Conservation (phyloP, 257 asterid species). For the Nicotiana tabacum region DNA sequence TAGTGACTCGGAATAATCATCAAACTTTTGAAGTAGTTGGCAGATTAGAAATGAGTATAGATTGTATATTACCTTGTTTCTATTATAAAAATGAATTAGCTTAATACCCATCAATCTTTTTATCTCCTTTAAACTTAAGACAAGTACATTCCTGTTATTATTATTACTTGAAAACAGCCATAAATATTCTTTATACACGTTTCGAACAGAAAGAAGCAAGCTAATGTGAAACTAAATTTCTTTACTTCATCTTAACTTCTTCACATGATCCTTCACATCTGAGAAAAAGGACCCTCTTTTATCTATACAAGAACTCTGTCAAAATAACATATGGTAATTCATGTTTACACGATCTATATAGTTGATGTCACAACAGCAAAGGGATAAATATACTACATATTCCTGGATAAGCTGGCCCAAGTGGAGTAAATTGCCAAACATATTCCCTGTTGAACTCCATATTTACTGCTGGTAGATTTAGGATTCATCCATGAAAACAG, state of each 20-base stretch:
- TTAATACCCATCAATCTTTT: too few species aligned
- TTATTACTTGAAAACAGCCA: too few species aligned
- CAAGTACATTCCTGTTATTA: too few species aligned
- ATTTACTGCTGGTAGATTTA: constrained; percentile 1
- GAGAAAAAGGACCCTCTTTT: neutral
- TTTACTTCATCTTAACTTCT: constrained; percentile 4
- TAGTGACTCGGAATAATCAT: neutral
- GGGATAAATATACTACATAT: constrained; percentile 1
- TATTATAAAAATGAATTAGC: too few species aligned
- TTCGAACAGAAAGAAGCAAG: neutral
- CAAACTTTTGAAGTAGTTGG: neutral
- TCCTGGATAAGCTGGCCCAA: neutral
- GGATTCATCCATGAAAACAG: constrained; percentile 66
- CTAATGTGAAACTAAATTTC: neutral
- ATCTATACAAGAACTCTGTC: constrained; percentile 7
- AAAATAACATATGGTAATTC: neutral
- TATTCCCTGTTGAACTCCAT: neutral
- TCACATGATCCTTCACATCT: neutral
- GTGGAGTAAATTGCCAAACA: neutral
- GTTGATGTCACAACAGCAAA: neutral
- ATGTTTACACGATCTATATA: neutral
- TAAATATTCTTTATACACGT: too few species aligned
- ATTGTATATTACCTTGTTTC: neutral
- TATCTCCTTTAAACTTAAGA: too few species aligned
- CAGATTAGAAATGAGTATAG: neutral